A percentile compares a stretch with the other conserved stretches of the same genome.
Evolutionary conservation across 257 asterid species (phyloP).

Genomic region (Plectranthus barbatus): DNA sequence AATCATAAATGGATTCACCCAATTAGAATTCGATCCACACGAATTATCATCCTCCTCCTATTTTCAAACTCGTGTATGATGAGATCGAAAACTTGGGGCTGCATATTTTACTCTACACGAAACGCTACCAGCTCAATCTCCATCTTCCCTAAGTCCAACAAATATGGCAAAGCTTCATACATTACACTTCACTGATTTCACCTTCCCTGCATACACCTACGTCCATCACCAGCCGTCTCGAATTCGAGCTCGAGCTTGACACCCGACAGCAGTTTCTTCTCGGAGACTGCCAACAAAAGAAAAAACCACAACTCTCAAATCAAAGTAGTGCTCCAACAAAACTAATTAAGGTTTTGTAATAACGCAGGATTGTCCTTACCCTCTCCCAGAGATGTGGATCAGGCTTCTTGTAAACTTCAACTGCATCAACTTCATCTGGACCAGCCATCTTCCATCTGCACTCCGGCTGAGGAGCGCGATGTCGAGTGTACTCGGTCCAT

Average conservation of each 20-base stretch:
- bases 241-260: constrained; percentile 27
- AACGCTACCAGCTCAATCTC: background rate
- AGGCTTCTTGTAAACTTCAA: constrained; percentile 43
- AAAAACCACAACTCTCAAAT: background rate
- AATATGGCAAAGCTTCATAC: constrained; percentile 6
- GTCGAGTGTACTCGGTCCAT: constrained; percentile 32
- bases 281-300: constrained; percentile 48
- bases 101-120: background rate
- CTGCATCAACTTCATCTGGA: constrained; percentile 30
- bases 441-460: constrained; percentile 45
- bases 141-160: constrained; percentile 18
- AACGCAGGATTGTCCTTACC: constrained; percentile 26
- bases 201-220: constrained; percentile 69
- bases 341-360: no score
- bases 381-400: constrained; percentile 48
- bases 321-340: background rate
- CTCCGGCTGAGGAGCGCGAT: constrained; percentile 31
- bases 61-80: no score
- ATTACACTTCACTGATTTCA: constrained; percentile 46
- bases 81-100: background rate
- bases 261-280: constrained; percentile 83
- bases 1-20: no score
- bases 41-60: no score
- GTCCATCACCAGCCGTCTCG: constrained; percentile 43
- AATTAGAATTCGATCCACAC: no score